phyloP scores from a whole-genome alignment of 768 basidiomycete genomes.

The Lactarius pseudohatsudake region DNA sequence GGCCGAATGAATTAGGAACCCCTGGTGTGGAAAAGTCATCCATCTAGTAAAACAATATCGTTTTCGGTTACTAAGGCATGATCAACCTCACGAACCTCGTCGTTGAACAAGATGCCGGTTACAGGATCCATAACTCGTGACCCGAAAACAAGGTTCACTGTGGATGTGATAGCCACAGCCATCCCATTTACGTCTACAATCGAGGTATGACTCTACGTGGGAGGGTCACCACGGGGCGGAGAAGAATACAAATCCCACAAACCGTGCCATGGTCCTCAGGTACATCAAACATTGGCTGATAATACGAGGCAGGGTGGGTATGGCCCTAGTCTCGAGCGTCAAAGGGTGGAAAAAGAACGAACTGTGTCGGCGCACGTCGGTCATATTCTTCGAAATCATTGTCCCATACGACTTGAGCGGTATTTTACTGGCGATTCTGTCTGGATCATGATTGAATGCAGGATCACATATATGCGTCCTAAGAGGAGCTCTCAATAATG shows the following conservation, averaged over 20 bases:
- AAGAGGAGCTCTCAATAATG: conserved; percentile 28
- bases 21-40: conserved; percentile 92
- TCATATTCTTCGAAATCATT: conserved; percentile 63
- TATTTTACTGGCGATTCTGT: conserved; percentile 57
- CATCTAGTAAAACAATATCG: conserved; percentile 47
- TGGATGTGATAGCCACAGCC: conserved; percentile 84
- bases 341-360: neutral
- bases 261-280: conserved; percentile 86
- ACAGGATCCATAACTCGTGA: conserved; percentile 82
- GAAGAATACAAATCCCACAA: conserved; percentile 14
- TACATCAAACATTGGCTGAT: conserved; percentile 78
- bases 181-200: conserved; percentile 82
- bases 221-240: neutral
- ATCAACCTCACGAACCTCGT: conserved; percentile 55
- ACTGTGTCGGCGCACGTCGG: conserved; percentile 61
- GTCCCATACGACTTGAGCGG: conserved; percentile 67
- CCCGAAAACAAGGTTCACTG: conserved; percentile 89
- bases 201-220: conserved; percentile 74
- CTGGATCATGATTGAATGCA: conserved; percentile 54
- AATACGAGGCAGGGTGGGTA: conserved; percentile 82
- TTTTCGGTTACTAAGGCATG: neutral
- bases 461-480: conserved; percentile 87
- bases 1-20: conserved; percentile 76
- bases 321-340: conserved; percentile 51
- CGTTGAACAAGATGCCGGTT: conserved; percentile 88